A percentile compares a stretch with the other conserved stretches of the same genome.
These are phyloP conservation scores for Vinca major DNA, from an alignment of 305 asterid species.

Conservation along the genomic window DNA sequence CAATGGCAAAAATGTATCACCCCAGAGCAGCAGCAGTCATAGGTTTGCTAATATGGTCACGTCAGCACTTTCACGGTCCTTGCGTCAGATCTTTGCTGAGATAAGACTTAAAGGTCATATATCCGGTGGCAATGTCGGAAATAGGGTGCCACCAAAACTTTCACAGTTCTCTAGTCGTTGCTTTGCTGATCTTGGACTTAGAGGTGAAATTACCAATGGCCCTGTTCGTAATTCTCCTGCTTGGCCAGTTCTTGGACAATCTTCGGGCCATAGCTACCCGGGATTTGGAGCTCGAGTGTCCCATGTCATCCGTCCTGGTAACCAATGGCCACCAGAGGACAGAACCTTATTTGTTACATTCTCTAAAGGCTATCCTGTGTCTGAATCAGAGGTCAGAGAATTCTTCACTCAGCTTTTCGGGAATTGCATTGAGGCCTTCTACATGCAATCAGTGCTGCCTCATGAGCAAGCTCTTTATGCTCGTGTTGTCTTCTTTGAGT, in stretches of 20 bases:
- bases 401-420: conserved; percentile 18
- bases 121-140: neutral
- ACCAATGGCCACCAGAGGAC: conserved; percentile 10
- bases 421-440: conserved; percentile 23
- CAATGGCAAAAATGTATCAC: neutral
- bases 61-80: conserved; percentile 1
- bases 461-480: conserved; percentile 24
- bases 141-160: neutral
- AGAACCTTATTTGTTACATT: too few species aligned
- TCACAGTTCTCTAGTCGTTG: neutral
- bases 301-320: neutral
- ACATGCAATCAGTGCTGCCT: conserved; percentile 17
- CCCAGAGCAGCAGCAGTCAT: neutral
- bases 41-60: neutral
- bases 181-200: neutral
- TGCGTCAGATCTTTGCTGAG: neutral
- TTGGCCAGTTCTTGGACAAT: neutral
- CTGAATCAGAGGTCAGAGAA: conserved; percentile 24
- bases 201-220: conserved; percentile 6
- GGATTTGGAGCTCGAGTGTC: neutral
- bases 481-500: conserved; percentile 14
- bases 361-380: conserved; percentile 28
- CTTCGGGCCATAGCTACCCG: neutral
- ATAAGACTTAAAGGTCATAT: conserved; percentile 10
- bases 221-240: neutral